These are phyloP conservation scores for Ceriops tagal DNA, from an alignment of 345 rosid genomes.

Conservation along the genomic window DNA sequence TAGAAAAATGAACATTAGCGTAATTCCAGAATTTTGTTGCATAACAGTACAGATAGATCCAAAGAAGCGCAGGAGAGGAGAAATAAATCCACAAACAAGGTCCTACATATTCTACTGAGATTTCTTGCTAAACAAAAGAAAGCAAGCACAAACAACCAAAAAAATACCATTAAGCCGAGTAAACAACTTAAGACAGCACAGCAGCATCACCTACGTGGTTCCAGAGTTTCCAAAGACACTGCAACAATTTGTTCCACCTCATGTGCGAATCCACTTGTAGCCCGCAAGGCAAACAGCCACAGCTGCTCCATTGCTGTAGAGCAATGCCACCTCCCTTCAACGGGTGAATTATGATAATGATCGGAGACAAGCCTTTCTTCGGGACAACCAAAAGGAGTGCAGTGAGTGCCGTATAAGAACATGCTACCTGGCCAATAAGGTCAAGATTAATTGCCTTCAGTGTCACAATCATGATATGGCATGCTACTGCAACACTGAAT, in stretches of 20 bases:
- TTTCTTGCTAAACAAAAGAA: conserved; percentile 29
- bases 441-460: no score
- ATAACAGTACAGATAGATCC: no score
- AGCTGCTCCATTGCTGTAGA: conserved; percentile 55
- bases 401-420: conserved; percentile 50
- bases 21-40: no score
- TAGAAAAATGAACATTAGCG: no score
- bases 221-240: conserved; percentile 53
- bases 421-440: conserved; percentile 27
- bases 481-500: no score
- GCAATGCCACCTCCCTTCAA: conserved; percentile 43
- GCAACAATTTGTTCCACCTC: conserved; percentile 63
- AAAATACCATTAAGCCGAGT: conserved; percentile 28
- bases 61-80: no score
- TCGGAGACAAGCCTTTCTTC: conserved; percentile 25
- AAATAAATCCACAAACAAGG: not conserved
- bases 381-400: conserved; percentile 26
- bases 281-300: conserved; percentile 52
- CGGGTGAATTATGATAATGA: conserved; percentile 36
- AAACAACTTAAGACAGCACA: conserved; percentile 32
- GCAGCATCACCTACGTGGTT: conserved; percentile 37
- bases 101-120: not conserved
- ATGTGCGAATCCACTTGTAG: conserved; percentile 50
- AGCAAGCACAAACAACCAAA: conserved; percentile 40
- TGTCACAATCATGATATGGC: no score